Evolutionary conservation across 139 green algal genomes (phyloP).

Genomic region (Raphidocelis subcapitata): DNA sequence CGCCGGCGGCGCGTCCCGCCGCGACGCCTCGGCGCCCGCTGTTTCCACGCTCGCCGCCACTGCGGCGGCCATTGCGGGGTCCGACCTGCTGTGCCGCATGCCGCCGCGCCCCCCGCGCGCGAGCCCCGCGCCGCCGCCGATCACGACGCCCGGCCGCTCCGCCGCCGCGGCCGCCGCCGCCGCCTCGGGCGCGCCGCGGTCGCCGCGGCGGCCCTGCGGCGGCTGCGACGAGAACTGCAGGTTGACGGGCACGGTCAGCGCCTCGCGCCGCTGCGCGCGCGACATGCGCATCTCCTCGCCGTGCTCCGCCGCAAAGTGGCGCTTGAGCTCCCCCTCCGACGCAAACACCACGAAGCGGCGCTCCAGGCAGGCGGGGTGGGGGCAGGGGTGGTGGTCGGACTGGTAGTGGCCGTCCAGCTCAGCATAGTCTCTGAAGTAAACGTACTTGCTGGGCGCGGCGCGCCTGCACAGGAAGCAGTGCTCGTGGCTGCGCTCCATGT

Average conservation of each 20-base stretch:
- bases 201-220: neutral
- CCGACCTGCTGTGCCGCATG: slow-evolving; percentile 44
- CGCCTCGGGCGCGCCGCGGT: neutral
- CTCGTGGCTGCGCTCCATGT: slow-evolving; percentile 91
- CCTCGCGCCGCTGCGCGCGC: slow-evolving; percentile 63
- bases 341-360: slow-evolving; percentile 91
- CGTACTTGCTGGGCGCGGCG: slow-evolving; percentile 65
- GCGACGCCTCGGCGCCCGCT: slow-evolving; percentile 20
- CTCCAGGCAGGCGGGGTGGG: slow-evolving; percentile 81
- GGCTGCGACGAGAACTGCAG: slow-evolving; percentile 40
- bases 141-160: slow-evolving; percentile 26
- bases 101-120: slow-evolving; percentile 1
- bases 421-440: slow-evolving; percentile 90
- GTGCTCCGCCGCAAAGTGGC: slow-evolving; percentile 76
- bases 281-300: slow-evolving; percentile 61
- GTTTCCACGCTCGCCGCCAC: slow-evolving; percentile 42
- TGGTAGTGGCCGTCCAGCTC: slow-evolving; percentile 90
- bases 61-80: slow-evolving; percentile 19
- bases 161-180: neutral
- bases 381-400: slow-evolving; percentile 80
- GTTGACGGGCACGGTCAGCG: slow-evolving; percentile 63
- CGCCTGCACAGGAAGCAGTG: slow-evolving; percentile 87
- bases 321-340: slow-evolving; percentile 78
- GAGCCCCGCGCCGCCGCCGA: slow-evolving; percentile 42
- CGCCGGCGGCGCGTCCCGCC: slow-evolving; percentile 6